Conservation (phyloP, 495 filamentous ascomycete species). For the Glonium stellatum region DNA sequence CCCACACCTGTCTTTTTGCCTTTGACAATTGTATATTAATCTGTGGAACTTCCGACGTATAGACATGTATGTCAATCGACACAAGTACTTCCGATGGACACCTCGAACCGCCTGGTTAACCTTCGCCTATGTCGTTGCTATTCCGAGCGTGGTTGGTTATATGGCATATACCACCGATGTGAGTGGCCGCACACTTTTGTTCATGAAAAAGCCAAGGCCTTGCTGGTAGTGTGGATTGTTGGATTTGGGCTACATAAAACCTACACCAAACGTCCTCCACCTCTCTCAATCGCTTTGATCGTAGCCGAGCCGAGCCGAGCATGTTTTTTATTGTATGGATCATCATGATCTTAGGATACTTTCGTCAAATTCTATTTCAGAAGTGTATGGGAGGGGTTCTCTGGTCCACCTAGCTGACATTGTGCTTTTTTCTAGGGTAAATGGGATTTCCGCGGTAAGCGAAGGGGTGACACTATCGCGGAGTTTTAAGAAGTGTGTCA, state of each 20-base stretch:
- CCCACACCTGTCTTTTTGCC: slow-evolving; percentile 2
- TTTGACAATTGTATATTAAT: neutral
- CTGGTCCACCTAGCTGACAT: neutral
- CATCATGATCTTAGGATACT: neutral
- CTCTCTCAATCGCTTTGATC: no score
- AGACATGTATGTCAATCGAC: slow-evolving; percentile 82
- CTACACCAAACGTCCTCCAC: no score
- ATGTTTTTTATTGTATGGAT: no score
- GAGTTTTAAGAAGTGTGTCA: slow-evolving; percentile 46
- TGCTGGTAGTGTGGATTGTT: neutral
- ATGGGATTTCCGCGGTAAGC: slow-evolving; percentile 78
- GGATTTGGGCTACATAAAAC: neutral
- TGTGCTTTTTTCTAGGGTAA: slow-evolving; percentile 56
- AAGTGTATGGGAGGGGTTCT: neutral
- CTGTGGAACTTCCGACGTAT: neutral
- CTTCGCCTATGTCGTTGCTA: slow-evolving; percentile 61
- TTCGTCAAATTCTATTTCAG: neutral
- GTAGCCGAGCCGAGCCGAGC: no score
- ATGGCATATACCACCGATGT: slow-evolving; percentile 76
- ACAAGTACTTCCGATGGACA: slow-evolving; percentile 95
- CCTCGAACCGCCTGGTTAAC: slow-evolving; percentile 70
- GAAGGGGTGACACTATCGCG: slow-evolving; percentile 66
- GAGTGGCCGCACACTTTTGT: slow-evolving; percentile 36
- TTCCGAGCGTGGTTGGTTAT: slow-evolving; percentile 63
- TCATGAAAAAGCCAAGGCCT: neutral